A percentile compares a stretch with the other conserved stretches of the same genome.
Evolutionary conservation across 2,329 filamentous ascomycete species (phyloP).

Genomic region (Stagonosporopsis chrysanthemi): DNA sequence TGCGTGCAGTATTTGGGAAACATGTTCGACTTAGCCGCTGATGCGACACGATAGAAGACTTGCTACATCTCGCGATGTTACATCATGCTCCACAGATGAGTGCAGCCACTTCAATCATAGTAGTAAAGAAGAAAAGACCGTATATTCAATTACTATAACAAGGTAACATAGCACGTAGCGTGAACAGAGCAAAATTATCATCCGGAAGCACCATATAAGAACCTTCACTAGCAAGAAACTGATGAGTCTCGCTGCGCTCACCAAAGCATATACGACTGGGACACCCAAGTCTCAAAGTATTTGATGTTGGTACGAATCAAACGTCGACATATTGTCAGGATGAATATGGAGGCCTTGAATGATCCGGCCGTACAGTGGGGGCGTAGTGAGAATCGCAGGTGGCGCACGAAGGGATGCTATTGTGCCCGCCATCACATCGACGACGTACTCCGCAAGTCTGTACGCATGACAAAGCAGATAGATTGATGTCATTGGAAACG

Average conservation of each 20-base stretch:
- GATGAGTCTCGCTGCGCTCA: neutral
- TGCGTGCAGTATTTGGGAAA: neutral
- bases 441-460: neutral
- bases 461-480: slow-evolving; percentile 3
- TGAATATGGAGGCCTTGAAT: neutral
- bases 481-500: neutral
- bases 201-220: too few species aligned
- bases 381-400: neutral
- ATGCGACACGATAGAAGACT: too few species aligned
- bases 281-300: neutral
- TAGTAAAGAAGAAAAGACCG: too few species aligned
- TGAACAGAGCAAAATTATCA: too few species aligned
- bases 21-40: neutral
- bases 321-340: neutral
- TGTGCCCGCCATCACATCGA: neutral
- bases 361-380: neutral
- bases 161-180: too few species aligned
- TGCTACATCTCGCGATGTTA: too few species aligned
- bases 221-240: neutral
- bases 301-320: neutral
- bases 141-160: too few species aligned
- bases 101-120: too few species aligned
- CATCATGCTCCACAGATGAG: too few species aligned
- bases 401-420: neutral
- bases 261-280: neutral